These are phyloP conservation scores for Paspalum vaginatum DNA, from an alignment of 176 grass and related monocot genomes.

Conservation along the genomic window DNA sequence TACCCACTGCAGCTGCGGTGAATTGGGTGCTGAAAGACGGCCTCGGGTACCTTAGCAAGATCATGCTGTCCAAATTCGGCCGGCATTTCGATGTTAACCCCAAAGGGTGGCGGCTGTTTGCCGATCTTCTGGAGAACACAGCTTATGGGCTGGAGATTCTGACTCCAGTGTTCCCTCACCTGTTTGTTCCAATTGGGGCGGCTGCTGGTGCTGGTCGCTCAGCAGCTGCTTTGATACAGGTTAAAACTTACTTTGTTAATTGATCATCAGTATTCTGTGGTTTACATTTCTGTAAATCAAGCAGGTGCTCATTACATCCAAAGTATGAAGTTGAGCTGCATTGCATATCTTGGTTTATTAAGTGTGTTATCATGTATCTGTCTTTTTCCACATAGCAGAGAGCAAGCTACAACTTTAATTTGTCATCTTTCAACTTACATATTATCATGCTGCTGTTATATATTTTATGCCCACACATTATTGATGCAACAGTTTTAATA, in stretches of 20 bases:
- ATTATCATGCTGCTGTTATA: conserved; percentile 14
- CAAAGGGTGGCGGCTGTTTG: conserved; percentile 86
- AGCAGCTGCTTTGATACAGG: conserved; percentile 89
- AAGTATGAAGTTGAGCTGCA: not conserved
- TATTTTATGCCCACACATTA: not conserved
- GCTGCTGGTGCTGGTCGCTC: conserved; percentile 82
- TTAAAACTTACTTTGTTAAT: conserved; percentile 35
- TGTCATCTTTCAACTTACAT: not conserved
- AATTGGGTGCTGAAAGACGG: conserved; percentile 98
- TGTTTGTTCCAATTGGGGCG: conserved; percentile 87
- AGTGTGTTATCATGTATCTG: conserved; percentile 8
- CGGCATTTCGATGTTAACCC: conserved; percentile 96
- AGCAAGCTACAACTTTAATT: conserved; percentile 4
- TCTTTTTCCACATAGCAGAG: not conserved
- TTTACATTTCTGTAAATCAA: not conserved
- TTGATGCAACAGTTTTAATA: conserved; percentile 34
- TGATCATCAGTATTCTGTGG: not conserved
- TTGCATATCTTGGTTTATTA: not conserved
- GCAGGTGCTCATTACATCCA: not conserved
- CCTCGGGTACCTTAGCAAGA: conserved; percentile 91
- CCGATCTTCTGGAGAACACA: conserved; percentile 84
- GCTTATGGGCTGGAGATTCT: conserved; percentile 91
- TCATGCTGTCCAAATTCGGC: conserved; percentile 84
- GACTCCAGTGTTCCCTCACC: conserved; percentile 90
- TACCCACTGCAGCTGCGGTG: conserved; percentile 79